Base-by-base conservation (phyloP, 2,329 filamentous ascomycete genomes). In the Diaporthe batatas region DNA sequence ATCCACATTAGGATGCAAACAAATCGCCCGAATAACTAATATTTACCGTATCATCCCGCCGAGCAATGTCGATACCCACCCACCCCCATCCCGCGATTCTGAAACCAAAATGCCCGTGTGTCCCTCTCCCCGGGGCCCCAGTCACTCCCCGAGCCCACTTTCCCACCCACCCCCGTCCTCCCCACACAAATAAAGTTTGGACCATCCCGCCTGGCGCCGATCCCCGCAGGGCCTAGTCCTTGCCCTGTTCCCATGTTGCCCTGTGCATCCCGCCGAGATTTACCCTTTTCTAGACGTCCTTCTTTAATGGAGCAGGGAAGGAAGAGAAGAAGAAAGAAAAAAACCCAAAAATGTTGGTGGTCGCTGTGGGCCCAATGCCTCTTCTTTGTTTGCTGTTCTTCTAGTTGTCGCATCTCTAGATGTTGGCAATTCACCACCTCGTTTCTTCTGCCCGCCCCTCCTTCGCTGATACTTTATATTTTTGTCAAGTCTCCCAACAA, bases 201-300 rank as follows among this genome's bases (percentile, higher is more conserved):
- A 65, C 53, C 47, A 36, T 68, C 36, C 62, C 72, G 54, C 55
- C 59, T 70, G 67, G 55, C 72, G 72, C 72, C 72, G 72, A 65
- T 44, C 67, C 62, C 72, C 72, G 69, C 55, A 68, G 47, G 36
- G 36, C 69, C 70, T 68, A 64, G 70, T 73, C 72, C 72, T 59
- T 68, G 62, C 54, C 62, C 55, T 68, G 72, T 72, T 68, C 69
- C 69, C 49, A 36, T 59, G 44, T 59, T 70, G 68, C 55, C 68
- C 68, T 70, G 68, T 70, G 71, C 71, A 54, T 58, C 51, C 57
- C 57, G 32, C 47, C 62, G 62, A 72, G 29, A 58, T 72, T 73
- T 71, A 72, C 47, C 72, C 62, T 72, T 64, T 42, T 49, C 51
- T 51, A 58, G 39, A 72, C 72, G 59, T 72, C 72, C 47, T 68